Base-by-base conservation (phyloP, 2,329 filamentous ascomycete genomes). In the Paracamarosporium sp. region DNA sequence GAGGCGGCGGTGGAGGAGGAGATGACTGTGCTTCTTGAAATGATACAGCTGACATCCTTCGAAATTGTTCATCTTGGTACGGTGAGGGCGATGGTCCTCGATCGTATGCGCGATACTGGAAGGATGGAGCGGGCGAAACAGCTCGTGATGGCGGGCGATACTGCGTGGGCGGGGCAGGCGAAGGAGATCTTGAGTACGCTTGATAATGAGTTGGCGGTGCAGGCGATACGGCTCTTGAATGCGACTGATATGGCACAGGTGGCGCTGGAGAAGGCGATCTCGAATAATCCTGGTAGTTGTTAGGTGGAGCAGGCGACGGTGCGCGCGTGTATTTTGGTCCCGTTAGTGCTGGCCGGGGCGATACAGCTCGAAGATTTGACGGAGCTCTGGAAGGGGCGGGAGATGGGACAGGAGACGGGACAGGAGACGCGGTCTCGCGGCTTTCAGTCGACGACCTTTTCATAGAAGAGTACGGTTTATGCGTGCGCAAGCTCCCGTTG, bases 1-100 rank as follows among this genome's bases (percentile, higher is more conserved):
- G 89, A 62, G 96, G 93, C 6, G 93, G 92, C 8, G 93, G 93
- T 2, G 92, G 88, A 1, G 93, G 92, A 7, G 93, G 92, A 17
- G 92, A 91, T 8, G 90, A 90, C 20, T 80, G 75, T 20, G 68
- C 40, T 7, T 60, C 58, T 20, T 62, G 53, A 40, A 69, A 72
- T 13, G 73, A 73, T 22, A 73, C 74, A 17, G 77, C 76, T 11
- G 80, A 81, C 31, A 75, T 69, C 1, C 48, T 38, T n/a, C 48
- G 48, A 33, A 40, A 38, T 20, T 31, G 25, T 30, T 52, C 48
- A n/a, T 62, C 59, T 38, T 64, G 59, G 41, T 71, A 73, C 12
- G 74, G 74, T 24, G 75, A 76, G 11, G 78, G 77, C 12, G 80
- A 81, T 27, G 77, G 71, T 1, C 73, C 76, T 56, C 78, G 72